Conservation (phyloP, 1,139 yeast genomes). For the Suhomyces kunorum region DNA sequence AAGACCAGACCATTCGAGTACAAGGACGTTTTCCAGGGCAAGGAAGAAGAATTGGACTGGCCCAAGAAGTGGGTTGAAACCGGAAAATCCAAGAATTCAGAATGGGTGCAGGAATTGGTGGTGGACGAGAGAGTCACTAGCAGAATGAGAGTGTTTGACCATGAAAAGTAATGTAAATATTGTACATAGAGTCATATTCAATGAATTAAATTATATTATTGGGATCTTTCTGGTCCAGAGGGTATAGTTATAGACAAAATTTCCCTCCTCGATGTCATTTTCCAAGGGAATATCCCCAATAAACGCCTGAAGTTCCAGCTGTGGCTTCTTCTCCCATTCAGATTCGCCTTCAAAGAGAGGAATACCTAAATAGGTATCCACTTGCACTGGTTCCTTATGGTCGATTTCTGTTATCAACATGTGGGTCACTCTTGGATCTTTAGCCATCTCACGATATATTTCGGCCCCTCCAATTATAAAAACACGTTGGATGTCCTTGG, state of each 20-base stretch:
- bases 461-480: constrained; percentile 95
- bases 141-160: constrained; percentile 56
- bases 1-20: constrained; percentile 56
- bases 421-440: constrained; percentile 48
- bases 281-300: constrained; percentile 44
- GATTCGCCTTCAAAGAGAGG: constrained; percentile 28
- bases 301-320: constrained; percentile 39
- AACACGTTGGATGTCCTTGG: constrained; percentile 50
- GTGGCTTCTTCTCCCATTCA: constrained; percentile 39
- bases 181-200: constrained; percentile 5
- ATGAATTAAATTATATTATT: constrained; percentile 1
- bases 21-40: constrained; percentile 56
- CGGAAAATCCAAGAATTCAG: constrained; percentile 71
- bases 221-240: constrained; percentile 40
- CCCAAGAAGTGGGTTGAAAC: constrained; percentile 79
- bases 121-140: constrained; percentile 68
- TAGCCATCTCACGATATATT: constrained; percentile 61
- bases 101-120: constrained; percentile 80
- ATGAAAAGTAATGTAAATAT: constrained; percentile 11
- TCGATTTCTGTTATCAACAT: constrained; percentile 75
- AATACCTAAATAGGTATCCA: constrained; percentile 65
- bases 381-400: constrained; percentile 40
- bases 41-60: constrained; percentile 86
- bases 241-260: constrained; percentile 50
- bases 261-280: constrained; percentile 48